Conservation (phyloP, 225 moss, liverwort and hornwort genomes). For the Thuidium tamariscinum region DNA sequence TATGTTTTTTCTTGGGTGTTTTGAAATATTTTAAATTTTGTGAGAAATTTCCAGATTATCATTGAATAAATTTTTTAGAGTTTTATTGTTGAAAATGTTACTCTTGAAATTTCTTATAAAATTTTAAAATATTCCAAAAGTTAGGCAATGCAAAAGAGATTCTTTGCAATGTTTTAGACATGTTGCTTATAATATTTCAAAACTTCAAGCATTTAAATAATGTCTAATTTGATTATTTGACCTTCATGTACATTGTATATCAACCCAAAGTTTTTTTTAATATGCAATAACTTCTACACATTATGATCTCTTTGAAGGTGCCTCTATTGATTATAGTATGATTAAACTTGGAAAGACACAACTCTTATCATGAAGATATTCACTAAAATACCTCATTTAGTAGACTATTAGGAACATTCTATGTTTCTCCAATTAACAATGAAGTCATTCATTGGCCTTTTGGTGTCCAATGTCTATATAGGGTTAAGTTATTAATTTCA, state of each 20-base stretch:
- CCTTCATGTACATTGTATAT: fast-evolving
- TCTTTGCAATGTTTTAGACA: neutral
- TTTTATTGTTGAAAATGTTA: fast-evolving
- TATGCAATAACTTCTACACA: fast-evolving
- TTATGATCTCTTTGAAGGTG: fast-evolving
- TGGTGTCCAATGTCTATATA: fast-evolving
- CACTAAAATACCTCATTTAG: too few species aligned
- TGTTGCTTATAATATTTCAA: neutral
- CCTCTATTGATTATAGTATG: too few species aligned
- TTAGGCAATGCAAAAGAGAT: neutral
- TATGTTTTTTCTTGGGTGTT: neutral
- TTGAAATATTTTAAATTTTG: neutral
- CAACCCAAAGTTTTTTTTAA: neutral
- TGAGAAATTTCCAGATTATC: too few species aligned
- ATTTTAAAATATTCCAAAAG: neutral
- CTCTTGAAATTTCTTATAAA: neutral
- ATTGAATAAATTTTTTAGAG: neutral
- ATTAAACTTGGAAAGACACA: fast-evolving
- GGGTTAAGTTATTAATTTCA: neutral
- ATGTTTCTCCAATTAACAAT: neutral
- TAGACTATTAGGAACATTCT: neutral
- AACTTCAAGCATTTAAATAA: neutral
- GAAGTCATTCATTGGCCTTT: neutral
- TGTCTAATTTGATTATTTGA: neutral
- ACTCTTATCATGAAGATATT: fast-evolving